Conservation (phyloP, 2,329 filamentous ascomycete species). For the Fusarium ambrosium region DNA sequence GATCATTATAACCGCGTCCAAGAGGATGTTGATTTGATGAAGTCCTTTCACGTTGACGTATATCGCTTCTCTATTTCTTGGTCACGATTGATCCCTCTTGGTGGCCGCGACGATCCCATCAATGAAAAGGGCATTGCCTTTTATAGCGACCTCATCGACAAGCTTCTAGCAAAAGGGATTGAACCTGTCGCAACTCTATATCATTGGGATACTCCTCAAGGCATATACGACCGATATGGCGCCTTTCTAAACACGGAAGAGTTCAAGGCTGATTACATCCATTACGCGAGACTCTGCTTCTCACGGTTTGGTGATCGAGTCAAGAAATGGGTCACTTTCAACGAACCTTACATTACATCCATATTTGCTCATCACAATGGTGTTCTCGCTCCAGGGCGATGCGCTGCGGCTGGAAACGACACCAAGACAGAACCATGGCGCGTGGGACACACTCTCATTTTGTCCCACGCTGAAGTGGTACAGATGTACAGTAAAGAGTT, state of each 20-base stretch:
- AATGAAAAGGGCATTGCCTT: neutral
- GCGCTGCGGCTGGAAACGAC: neutral
- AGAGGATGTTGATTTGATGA: conserved; percentile 70
- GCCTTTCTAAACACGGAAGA: neutral
- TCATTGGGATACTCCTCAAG: neutral
- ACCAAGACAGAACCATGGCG: neutral
- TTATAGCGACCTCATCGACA: neutral
- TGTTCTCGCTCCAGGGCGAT: conserved; percentile 32
- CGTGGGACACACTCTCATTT: neutral
- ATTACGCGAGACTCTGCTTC: neutral
- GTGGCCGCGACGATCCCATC: neutral
- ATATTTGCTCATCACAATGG: conserved; percentile 43
- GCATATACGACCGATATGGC: neutral
- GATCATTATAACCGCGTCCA: conserved; percentile 54
- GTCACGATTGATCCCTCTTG: conserved; percentile 72
- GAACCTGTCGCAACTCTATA: neutral
- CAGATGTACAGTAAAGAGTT: neutral
- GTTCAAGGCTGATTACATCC: neutral
- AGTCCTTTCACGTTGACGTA: conserved; percentile 65
- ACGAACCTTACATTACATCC: conserved; percentile 47
- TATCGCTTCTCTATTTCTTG: conserved; percentile 75
- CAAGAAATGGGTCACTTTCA: conserved; percentile 48
- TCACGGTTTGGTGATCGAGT: neutral
- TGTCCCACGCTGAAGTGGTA: neutral
- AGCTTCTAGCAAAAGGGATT: neutral